Conservation (phyloP, 1,284 basidiomycete species). For the Sporisorium exsertum region DNA sequence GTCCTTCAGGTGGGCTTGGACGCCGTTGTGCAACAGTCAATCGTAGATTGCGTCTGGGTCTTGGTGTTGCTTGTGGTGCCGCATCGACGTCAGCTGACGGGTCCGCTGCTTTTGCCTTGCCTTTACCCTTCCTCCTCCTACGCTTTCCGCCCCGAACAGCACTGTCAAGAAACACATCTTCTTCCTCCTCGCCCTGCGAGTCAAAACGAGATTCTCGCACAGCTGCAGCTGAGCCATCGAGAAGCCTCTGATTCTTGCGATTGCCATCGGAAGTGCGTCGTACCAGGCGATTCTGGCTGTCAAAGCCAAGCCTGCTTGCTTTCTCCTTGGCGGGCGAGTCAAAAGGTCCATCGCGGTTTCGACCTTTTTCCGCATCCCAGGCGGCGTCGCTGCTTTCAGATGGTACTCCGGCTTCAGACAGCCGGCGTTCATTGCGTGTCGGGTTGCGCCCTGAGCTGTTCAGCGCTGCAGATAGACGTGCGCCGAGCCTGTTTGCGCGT, state of each 20-base stretch:
- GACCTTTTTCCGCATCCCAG: neutral
- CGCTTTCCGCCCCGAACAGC: conserved; percentile 10
- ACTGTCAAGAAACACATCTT: conserved; percentile 45
- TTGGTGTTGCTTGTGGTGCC: conserved; percentile 11
- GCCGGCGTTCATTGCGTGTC: neutral
- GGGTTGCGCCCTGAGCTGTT: conserved; percentile 24
- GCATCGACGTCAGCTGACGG: neutral
- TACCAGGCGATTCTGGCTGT: conserved; percentile 43
- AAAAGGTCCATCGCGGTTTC: conserved; percentile 25
- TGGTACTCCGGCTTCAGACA: neutral
- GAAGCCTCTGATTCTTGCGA: conserved; percentile 20
- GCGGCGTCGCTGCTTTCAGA: conserved; percentile 31
- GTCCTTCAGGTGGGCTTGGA: neutral
- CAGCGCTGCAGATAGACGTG: conserved; percentile 29
- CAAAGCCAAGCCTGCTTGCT: conserved; percentile 42
- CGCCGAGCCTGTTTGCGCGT: conserved; percentile 8
- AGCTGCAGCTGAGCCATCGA: conserved; percentile 30
- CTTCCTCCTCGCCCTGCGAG: conserved; percentile 50
- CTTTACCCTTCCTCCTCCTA: conserved; percentile 17
- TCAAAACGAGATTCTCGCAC: conserved; percentile 49
- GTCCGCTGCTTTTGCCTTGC: neutral
- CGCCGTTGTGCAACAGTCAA: conserved; percentile 13
- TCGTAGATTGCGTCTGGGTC: conserved; percentile 25
- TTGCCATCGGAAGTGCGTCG: conserved; percentile 5
- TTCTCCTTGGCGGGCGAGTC: conserved; percentile 44